Base-by-base conservation (phyloP, 2,329 filamentous ascomycete species). In the Geosmithia morbida region DNA sequence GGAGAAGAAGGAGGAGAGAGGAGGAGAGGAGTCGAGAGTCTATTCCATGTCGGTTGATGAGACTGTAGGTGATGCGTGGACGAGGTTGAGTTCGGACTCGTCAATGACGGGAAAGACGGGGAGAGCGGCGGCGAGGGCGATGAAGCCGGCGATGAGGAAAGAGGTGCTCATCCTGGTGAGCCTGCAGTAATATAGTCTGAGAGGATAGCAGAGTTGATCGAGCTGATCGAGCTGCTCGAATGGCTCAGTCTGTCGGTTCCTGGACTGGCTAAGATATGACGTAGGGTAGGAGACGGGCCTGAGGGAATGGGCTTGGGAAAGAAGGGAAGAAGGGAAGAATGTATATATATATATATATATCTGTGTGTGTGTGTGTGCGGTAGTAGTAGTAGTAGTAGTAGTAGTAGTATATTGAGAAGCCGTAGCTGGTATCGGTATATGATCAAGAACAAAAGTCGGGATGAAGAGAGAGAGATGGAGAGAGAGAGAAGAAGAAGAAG, bases 21-120 rank as follows among this genome's bases (percentile, higher is more conserved):
- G 8, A 26, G 8, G n/a, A 18, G 19, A 42, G 18, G 14, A n/a
- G 7, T 3, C 39, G 17, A 13, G 41, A 40, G 14, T 22, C 33
- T 48, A 54, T 45, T 50, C 49, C 41, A 48, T 39, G 20, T 55
- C 50, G n/a, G 49, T 19, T 10, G 48, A 52, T 8, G 52, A 45
- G 29, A 51, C 44, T 19, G 46, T 49, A n/a, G 45, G 47, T 1
- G 16, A 51, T 33, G 42, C 47, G 7, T 19, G 18, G 17, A 26
- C 4, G 20, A 37, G 30, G 29, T 44, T 19, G 19, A 22, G 8
- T 14, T 18, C 20, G 33, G 17, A 19, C 29, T 46, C 44, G 45
- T 26, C 45, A 18, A 22, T 30, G 45, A 42, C 16, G 14, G 37
- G 45, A 33, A 46, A 46, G 18, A 49, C 17, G 45, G 48, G 48